Evolutionary conservation across 345 rosid genomes (phyloP), one percentile per base, ranked within the genome.

Genomic region (Bruguiera sexangula): DNA sequence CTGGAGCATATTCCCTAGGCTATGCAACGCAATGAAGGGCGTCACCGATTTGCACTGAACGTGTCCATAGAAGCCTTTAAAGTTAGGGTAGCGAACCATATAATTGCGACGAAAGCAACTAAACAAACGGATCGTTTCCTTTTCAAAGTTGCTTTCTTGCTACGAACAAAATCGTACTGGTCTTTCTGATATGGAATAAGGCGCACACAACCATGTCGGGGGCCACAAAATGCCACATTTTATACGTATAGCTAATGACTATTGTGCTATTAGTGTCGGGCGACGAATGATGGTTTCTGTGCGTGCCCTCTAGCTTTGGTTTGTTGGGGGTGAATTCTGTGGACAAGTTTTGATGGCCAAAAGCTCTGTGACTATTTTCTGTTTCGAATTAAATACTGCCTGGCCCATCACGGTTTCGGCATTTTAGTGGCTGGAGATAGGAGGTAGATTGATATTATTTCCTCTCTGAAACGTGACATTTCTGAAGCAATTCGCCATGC

Each of bases 381-480:
- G 15, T 39, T 10, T 9, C 3, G 50, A 43, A 43, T 43, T 43
- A 13, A 15, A 43, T 43, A 3, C 50, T 43, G 50, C 50, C 50
- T 8, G 46, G 27, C 46, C 11, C 52, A 37, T 22, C 13, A 39
- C 4, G 37, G 19, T 59, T 59, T 15, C 27, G 6, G 34, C 67
- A 62, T 39, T 39, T 62, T 68, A 0, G 50, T n/a, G 68, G 73
- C 54, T 27, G 71, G 79, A 43, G 75, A 13, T 2, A 13, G 19
- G 3, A 13, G 75, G 70, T 13, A 71, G 60, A 9, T 34, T 26
- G 52, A 37, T 34, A 56, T 60, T 48, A 58, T 61, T 79, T 68
- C 16, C 71, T 73, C 55, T 67, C 65, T 58, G 31, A n/a, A 39
- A 13, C 16, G 48, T 43, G 48, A 10, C 48, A 43, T 43, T 43